Percentiles rank a stretch among this genome's conserved stretches.
These are phyloP conservation scores for Apiospora phragmitis DNA, from an alignment of 2,329 filamentous ascomycete species.

Conservation along the genomic window DNA sequence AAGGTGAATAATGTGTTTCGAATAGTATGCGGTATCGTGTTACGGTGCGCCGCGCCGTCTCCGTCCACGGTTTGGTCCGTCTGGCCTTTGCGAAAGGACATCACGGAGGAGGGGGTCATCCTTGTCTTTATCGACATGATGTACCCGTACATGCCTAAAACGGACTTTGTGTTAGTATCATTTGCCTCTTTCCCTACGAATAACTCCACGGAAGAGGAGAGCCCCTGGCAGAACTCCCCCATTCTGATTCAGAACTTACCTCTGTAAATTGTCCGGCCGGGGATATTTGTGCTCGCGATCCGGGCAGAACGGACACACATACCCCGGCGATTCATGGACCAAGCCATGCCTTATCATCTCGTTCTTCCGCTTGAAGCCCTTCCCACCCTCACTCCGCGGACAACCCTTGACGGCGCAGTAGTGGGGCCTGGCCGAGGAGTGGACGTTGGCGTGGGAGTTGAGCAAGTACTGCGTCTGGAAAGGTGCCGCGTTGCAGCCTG, in stretches of 20 bases:
- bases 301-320: constrained; percentile 93
- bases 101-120: constrained; percentile 80
- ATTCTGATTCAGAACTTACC: constrained; percentile 54
- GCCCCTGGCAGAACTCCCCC: not conserved
- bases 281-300: constrained; percentile 94
- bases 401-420: constrained; percentile 65
- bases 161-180: not conserved
- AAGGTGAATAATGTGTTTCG: not conserved
- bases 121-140: constrained; percentile 86
- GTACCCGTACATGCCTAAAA: constrained; percentile 82
- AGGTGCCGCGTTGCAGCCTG: constrained; percentile 68
- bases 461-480: constrained; percentile 78
- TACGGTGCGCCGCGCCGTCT: constrained; percentile 61
- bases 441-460: constrained; percentile 77
- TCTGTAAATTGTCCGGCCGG: constrained; percentile 90
- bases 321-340: constrained; percentile 91
- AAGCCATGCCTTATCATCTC: constrained; percentile 78
- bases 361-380: constrained; percentile 72
- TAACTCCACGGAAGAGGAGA: not conserved
- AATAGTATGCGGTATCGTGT: not conserved
- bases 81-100: constrained; percentile 81
- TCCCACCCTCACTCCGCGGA: constrained; percentile 62
- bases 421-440: constrained; percentile 65
- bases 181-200: not conserved
- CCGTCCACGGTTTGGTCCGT: constrained; percentile 80